A percentile compares a stretch with the other conserved stretches of the same genome.
These are phyloP conservation scores for Acacia melanoxylon DNA, from an alignment of 306 rosid species.

Conservation along the genomic window DNA sequence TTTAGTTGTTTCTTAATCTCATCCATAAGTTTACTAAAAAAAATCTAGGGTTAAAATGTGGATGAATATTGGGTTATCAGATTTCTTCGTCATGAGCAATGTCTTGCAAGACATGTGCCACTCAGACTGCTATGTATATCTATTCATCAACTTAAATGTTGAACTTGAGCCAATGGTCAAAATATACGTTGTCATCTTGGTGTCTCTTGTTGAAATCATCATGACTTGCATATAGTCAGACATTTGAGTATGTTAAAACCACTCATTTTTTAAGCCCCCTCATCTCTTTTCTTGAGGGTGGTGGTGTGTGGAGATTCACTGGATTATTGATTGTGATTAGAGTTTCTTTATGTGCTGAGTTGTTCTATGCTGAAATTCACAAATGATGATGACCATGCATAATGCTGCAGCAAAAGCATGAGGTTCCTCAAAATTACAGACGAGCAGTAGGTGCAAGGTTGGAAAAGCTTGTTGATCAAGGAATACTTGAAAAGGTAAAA, in stretches of 20 bases:
- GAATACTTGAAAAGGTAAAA: slow-evolving; percentile 82
- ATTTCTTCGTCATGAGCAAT: background rate
- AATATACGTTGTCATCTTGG: background rate
- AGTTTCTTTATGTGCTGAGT: slow-evolving; percentile 16
- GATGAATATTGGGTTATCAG: slow-evolving; percentile 19
- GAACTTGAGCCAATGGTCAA: background rate
- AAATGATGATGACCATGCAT: slow-evolving; percentile 31
- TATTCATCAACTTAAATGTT: background rate
- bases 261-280: background rate
- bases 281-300: background rate
- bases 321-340: background rate
- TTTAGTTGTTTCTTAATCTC: background rate
- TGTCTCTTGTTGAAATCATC: background rate
- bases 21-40: background rate
- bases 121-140: background rate
- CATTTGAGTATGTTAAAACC: slow-evolving; percentile 8
- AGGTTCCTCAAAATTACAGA: slow-evolving; percentile 60
- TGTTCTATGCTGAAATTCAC: slow-evolving; percentile 24
- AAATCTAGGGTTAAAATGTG: background rate
- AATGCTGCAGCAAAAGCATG: slow-evolving; percentile 76
- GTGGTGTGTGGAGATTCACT: background rate
- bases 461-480: slow-evolving; percentile 74
- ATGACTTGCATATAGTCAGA: slow-evolving; percentile 16
- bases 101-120: background rate
- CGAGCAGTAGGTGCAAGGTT: slow-evolving; percentile 63